phyloP scores from a whole-genome alignment of 345 rosid genomes.

The Geranium brycei region DNA sequence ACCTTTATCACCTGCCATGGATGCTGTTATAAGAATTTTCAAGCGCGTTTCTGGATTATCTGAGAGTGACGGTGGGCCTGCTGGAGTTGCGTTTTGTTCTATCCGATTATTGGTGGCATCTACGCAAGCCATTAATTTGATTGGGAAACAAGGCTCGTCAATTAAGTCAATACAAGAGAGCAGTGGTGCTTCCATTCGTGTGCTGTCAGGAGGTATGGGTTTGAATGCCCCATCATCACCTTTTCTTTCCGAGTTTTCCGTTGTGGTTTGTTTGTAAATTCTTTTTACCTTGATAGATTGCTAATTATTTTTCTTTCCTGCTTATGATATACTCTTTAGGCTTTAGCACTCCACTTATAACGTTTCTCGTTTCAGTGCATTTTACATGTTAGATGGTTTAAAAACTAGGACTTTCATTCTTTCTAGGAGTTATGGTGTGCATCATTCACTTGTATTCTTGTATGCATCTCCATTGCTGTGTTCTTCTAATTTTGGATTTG shows the following conservation, averaged over 20 bases:
- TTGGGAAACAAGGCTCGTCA: conserved; percentile 80
- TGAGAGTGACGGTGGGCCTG: conserved; percentile 23
- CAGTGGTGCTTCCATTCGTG: conserved; percentile 65
- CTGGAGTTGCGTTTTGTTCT: conserved; percentile 42
- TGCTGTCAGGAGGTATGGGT: conserved; percentile 51
- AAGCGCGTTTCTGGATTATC: conserved; percentile 38
- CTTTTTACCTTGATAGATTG: not conserved
- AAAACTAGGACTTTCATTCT: not conserved
- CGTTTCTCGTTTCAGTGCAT: not conserved
- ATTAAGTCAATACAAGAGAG: conserved; percentile 79
- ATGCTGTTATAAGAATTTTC: conserved; percentile 36
- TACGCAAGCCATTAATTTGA: conserved; percentile 73
- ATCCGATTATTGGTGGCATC: conserved; percentile 64
- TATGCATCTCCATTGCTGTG: not conserved
- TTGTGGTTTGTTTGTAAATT: not conserved
- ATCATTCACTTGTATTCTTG: not conserved
- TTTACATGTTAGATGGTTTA: not conserved
- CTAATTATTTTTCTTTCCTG: not conserved
- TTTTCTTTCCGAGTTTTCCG: not conserved
- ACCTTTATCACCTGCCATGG: conserved; percentile 46
- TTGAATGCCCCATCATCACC: not conserved
- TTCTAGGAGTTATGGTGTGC: not conserved
- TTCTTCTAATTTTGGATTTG: not conserved
- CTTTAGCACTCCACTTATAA: not conserved
- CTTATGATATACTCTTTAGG: not conserved